Evolutionary conservation across 1,139 yeast genomes (phyloP), one percentile per base, ranked within the genome.

Genomic region (Wickerhamomyces sp.): DNA sequence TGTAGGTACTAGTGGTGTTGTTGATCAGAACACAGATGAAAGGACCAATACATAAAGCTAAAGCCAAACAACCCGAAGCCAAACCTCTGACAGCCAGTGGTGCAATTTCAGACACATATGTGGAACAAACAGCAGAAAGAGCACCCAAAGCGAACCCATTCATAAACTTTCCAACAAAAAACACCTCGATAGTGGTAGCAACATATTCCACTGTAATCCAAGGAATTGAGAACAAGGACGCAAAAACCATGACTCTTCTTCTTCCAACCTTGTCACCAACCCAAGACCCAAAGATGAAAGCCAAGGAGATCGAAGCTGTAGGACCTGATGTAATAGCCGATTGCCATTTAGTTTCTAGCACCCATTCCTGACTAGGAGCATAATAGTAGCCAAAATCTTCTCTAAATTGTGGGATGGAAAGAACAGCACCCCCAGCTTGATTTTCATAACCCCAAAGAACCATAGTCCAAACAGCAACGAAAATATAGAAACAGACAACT

Each of bases 201-300:
- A 53, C 49, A 44, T 48, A 64, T 45, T 58, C 63, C 27, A 65
- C 35, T 15, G 54, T 55, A 41, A 64, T 53, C 45, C 60, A 62
- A 4, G 60, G 60, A 29, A 55, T 49, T 9, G 59, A 47, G 45
- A 72, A 46, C 53, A 79, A 71, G 44, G 83, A 69, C 41, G 71
- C 65, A 41, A 75, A 60, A 54, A 80, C 71, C 42, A 79, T 64
- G 38, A 76, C 66, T 67, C 70, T 66, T 64, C 78, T 71, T 68
- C 85, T 74, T 55, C 86, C 85, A 44, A 76, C 45, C 48, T 67
- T 66, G 60, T 81, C 86, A 45, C 81, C 71, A 27, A 76, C 53
- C 42, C 73, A 65, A 44, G 83, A 81, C 42, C 82, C 82, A 50
- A 64, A 49, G 44, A 81, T 63, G 38, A 84, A 72, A 58, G 78